Evolutionary conservation across 805 yeast genomes (phyloP).

Genomic region (Ogataea polymorpha): DNA sequence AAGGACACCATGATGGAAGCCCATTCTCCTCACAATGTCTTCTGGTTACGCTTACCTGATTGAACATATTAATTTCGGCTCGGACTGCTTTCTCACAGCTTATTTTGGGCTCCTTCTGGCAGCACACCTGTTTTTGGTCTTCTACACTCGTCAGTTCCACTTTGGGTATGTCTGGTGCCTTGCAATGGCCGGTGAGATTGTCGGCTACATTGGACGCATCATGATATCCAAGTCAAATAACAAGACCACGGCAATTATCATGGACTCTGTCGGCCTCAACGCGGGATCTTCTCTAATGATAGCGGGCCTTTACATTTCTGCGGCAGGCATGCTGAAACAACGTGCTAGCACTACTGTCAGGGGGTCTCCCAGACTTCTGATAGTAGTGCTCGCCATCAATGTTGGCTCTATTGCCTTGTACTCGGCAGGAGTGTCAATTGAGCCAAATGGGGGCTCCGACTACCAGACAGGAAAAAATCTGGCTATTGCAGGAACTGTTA

Average conservation of each 20-base stretch:
- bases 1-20: no score
- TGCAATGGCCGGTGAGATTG: slow-evolving; percentile 57
- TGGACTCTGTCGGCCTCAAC: slow-evolving; percentile 66
- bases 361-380: not conserved
- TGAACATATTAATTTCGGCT: not conserved
- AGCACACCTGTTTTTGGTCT: slow-evolving; percentile 40
- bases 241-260: slow-evolving; percentile 42
- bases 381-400: not conserved
- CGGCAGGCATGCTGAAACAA: slow-evolving; percentile 56
- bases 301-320: slow-evolving; percentile 72
- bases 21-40: not conserved
- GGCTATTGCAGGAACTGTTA: slow-evolving; percentile 74
- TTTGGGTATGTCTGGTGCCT: slow-evolving; percentile 52
- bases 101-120: slow-evolving; percentile 27
- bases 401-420: not conserved
- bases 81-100: not conserved
- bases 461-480: slow-evolving; percentile 52
- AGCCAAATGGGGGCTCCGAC: slow-evolving; percentile 31
- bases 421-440: slow-evolving; percentile 47
- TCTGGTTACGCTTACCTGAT: not conserved
- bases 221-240: slow-evolving; percentile 38
- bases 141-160: slow-evolving; percentile 57
- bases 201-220: slow-evolving; percentile 65
- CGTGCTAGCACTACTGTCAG: not conserved
- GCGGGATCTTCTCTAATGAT: slow-evolving; percentile 78